Percentiles rank a stretch among this genome's conserved stretches.
Conservation (phyloP, 805 yeast genomes). For the Cyberlindnera galapagoensis region DNA sequence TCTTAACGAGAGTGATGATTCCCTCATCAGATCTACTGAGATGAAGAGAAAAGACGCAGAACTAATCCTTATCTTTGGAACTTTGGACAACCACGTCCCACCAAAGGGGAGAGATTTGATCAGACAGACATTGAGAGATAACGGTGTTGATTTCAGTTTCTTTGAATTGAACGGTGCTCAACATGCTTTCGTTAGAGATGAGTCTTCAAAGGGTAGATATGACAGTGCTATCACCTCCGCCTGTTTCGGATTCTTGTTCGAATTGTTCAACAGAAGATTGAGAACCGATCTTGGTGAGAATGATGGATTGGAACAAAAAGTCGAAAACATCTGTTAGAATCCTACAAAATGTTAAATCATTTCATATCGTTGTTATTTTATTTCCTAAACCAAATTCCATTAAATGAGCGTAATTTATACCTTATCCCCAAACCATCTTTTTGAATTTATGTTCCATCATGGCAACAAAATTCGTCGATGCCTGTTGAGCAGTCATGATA, state of each 20-base stretch:
- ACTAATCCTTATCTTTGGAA: slow-evolving; percentile 65
- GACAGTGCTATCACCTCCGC: slow-evolving; percentile 70
- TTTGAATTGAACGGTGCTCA: slow-evolving; percentile 75
- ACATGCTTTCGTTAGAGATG: slow-evolving; percentile 80
- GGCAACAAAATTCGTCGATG: slow-evolving; percentile 29
- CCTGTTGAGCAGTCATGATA: slow-evolving; percentile 30
- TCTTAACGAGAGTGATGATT: slow-evolving; percentile 56
- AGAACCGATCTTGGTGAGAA: slow-evolving; percentile 60
- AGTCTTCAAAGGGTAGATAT: slow-evolving; percentile 70
- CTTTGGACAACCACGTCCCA: slow-evolving; percentile 75
- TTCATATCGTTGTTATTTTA: too few relatives aligned
- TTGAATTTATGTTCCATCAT: slow-evolving; percentile 31
- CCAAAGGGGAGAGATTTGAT: slow-evolving; percentile 71
- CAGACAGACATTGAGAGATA: slow-evolving; percentile 50
- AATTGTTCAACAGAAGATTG: slow-evolving; percentile 63
- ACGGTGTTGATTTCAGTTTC: slow-evolving; percentile 59
- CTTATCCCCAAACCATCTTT: slow-evolving; percentile 32
- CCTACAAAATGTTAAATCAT: background rate
- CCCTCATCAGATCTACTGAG: slow-evolving; percentile 49
- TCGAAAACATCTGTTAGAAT: slow-evolving; percentile 59
- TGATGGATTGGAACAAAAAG: slow-evolving; percentile 41
- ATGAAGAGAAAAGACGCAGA: slow-evolving; percentile 48
- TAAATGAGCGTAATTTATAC: background rate
- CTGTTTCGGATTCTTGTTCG: slow-evolving; percentile 62
- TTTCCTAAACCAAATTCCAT: too few relatives aligned